Percentiles rank a stretch among this genome's conserved stretches.
Conservation (phyloP, 169 alveolate species). For the Cryptosporidium tyzzeri region DNA sequence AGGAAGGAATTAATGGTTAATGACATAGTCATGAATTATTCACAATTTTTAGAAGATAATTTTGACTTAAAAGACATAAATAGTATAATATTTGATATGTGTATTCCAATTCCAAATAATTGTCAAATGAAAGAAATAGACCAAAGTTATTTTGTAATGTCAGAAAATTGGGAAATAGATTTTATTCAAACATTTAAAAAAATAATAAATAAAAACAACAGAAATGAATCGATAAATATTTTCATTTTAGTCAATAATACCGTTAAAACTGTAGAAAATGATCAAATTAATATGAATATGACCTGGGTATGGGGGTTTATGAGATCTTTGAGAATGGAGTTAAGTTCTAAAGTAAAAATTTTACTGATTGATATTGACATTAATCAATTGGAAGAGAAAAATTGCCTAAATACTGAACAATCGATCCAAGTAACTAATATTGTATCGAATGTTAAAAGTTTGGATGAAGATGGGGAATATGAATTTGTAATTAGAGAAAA, state of each 20-base stretch:
- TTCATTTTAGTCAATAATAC: constrained; percentile 15
- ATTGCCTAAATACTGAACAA: neutral
- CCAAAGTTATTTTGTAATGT: neutral
- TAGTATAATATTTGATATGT: neutral
- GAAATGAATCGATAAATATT: neutral
- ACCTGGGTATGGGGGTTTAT: constrained; percentile 73
- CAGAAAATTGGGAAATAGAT: constrained; percentile 23
- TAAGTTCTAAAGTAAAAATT: constrained; percentile 10
- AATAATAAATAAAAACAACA: constrained; percentile 5
- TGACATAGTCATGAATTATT: neutral
- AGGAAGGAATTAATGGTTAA: neutral
- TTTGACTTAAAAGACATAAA: neutral
- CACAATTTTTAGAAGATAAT: constrained; percentile 1
- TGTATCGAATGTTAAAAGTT: neutral
- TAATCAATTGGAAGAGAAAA: neutral
- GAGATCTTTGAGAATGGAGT: constrained; percentile 51
- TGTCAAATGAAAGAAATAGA: neutral
- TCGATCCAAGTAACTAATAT: neutral
- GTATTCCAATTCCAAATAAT: neutral
- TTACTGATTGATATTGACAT: constrained; percentile 29
- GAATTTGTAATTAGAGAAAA: constrained; percentile 27
- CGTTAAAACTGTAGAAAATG: neutral
- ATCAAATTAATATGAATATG: neutral
- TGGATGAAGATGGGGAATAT: constrained; percentile 24
- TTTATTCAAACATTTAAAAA: constrained; percentile 5